Evolutionary conservation across 345 rosid genomes (phyloP).

Genomic region (Hibiscus syriacus): DNA sequence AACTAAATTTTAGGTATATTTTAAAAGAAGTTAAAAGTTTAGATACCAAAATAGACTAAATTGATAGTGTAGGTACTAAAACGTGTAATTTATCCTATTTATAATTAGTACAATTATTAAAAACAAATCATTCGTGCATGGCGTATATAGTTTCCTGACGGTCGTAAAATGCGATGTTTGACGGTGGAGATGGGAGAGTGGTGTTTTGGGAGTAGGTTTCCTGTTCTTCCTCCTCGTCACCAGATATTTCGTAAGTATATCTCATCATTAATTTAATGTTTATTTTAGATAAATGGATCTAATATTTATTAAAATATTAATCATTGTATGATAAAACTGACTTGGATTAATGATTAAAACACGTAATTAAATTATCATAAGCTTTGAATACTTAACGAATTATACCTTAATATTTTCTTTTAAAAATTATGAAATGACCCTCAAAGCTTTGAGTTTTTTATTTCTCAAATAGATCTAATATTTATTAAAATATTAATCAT

Average conservation of each 20-base stretch:
- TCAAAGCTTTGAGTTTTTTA: too few relatives aligned
- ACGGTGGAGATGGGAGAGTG: slow-evolving; percentile 99
- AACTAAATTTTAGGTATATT: too few relatives aligned
- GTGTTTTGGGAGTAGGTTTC: slow-evolving; percentile 61
- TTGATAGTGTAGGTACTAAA: too few relatives aligned
- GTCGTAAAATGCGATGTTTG: neutral
- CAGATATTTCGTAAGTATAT: slow-evolving; percentile 53
- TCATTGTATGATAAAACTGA: neutral
- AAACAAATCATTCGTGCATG: too few relatives aligned
- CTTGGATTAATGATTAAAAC: neutral
- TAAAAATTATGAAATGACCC: too few relatives aligned
- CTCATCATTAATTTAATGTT: neutral
- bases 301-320: neutral
- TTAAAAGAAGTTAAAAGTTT: too few relatives aligned
- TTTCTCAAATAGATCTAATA: neutral
- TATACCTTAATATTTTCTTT: too few relatives aligned
- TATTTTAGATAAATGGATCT: neutral
- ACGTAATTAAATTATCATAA: neutral
- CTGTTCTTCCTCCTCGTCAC: slow-evolving; percentile 72
- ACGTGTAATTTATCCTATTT: too few relatives aligned
- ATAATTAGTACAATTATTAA: neutral
- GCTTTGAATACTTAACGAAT: too few relatives aligned
- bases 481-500: neutral
- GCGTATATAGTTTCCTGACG: neutral
- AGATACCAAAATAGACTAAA: too few relatives aligned